Percentiles rank a stretch among this genome's conserved stretches.
Evolutionary conservation across 371 early-diverging fungal genomes (phyloP).

Genomic region (Rhizopus stolonifer): DNA sequence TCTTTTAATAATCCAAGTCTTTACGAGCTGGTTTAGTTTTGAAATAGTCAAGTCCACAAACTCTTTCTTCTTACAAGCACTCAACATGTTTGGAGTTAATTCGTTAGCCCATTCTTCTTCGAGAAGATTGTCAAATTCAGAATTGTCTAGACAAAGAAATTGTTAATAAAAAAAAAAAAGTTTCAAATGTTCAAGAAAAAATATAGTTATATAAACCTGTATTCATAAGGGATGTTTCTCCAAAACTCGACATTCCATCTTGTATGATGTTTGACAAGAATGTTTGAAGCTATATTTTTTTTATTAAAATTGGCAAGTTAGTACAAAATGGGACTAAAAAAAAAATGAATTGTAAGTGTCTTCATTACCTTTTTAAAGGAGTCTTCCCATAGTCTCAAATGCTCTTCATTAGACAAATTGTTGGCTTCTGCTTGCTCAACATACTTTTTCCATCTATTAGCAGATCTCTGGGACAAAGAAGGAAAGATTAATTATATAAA

Average conservation of each 20-base stretch:
- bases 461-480: constrained; percentile 15
- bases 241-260: constrained; percentile 17
- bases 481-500: neutral
- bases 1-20: constrained; percentile 21
- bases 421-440: constrained; percentile 19
- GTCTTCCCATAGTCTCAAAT: constrained; percentile 19
- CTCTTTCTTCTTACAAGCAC: constrained; percentile 15
- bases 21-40: constrained; percentile 20
- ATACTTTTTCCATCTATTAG: constrained; percentile 19
- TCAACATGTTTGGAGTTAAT: constrained; percentile 7
- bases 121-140: constrained; percentile 3
- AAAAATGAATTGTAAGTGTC: no score
- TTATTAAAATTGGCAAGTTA: neutral
- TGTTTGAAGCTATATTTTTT: constrained; percentile 19
- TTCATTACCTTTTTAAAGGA: constrained; percentile 19
- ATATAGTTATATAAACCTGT: neutral
- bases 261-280: constrained; percentile 22
- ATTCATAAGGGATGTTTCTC: constrained; percentile 3
- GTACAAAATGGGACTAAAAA: neutral
- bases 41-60: constrained; percentile 12
- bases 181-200: neutral
- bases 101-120: constrained; percentile 21
- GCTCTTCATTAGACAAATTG: constrained; percentile 9
- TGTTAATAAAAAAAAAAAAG: neutral
- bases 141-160: no score